Evolutionary conservation across 371 early-diverging fungal genomes (phyloP), one percentile per base, ranked within the genome.

Genomic region (Quaeritorhiza haematococci): DNA sequence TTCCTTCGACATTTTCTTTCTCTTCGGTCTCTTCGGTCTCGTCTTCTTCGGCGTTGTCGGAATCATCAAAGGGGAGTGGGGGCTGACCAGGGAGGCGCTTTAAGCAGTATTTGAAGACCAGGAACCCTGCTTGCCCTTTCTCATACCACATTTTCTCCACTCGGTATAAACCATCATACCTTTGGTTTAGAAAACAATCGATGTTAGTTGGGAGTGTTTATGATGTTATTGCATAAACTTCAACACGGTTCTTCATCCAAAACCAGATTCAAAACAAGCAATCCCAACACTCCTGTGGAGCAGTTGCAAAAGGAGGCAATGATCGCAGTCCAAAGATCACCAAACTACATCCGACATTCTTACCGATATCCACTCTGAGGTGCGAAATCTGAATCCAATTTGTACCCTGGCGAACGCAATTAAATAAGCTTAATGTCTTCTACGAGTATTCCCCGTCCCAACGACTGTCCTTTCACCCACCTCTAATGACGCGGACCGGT

Each of bases 141-240:
- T 56, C 56, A 4, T 19, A 15, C 56, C 56, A 56, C 3, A 33
- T 23, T 17, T 32, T 47, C 49, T 46, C 34, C 13, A 56, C 56
- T 30, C 8, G 7, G 35, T 56, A 56, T 46, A 56, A 19, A 5
- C 56, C 56, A 48, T 56, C 56, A 27, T 56, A 56, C 19, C 56
- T 48, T 13, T 38, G 19, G 19, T 38, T n/a, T n/a, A n/a, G n/a
- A n/a, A n/a, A n/a, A n/a, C n/a, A n/a, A n/a, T n/a, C n/a, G n/a
- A n/a, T n/a, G n/a, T n/a, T n/a, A n/a, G n/a, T n/a, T n/a, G n/a
- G n/a, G n/a, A n/a, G n/a, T n/a, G n/a, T n/a, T n/a, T n/a, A n/a
- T n/a, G n/a, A n/a, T n/a, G n/a, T n/a, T n/a, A n/a, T n/a, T n/a
- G n/a, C n/a, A n/a, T n/a, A n/a, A n/a, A n/a, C n/a, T n/a, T n/a